Evolutionary conservation across 495 filamentous ascomycete genomes (phyloP).

Genomic region (Recurvomyces mirabilis): DNA sequence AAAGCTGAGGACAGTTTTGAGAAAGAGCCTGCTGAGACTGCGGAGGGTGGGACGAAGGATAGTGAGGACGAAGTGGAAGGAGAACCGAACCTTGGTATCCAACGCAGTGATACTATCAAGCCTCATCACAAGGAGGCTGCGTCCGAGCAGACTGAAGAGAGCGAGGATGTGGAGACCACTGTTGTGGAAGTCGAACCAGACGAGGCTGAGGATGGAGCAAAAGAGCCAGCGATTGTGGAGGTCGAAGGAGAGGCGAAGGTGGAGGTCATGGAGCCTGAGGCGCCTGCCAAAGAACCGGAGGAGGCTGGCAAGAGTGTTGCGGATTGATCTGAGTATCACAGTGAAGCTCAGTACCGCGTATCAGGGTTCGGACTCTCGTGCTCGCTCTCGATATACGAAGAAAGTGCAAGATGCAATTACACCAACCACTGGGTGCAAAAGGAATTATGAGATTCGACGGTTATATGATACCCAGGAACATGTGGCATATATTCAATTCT

Average conservation of each 20-base stretch:
- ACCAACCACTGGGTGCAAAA: too few species aligned
- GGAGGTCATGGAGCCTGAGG: slow-evolving; percentile 4
- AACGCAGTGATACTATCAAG: not conserved
- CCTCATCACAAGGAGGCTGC: not conserved
- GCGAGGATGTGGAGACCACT: not conserved
- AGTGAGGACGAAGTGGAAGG: not conserved
- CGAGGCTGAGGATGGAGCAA: not conserved
- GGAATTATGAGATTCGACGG: too few species aligned
- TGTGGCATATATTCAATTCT: too few species aligned
- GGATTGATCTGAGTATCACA: slow-evolving; percentile 6
- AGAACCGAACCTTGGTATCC: not conserved
- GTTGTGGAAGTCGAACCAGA: not conserved
- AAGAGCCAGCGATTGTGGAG: not conserved
- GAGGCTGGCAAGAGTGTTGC: slow-evolving; percentile 10
- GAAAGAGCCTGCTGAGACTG: not conserved
- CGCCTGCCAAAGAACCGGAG: slow-evolving; percentile 1
- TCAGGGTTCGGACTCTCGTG: too few species aligned
- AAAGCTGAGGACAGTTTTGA: not conserved
- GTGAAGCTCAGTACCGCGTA: too few species aligned
- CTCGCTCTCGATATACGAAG: too few species aligned
- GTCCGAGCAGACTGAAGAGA: not conserved
- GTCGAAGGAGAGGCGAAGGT: not conserved
- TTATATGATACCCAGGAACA: too few species aligned
- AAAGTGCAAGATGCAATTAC: too few species aligned
- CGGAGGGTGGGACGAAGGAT: not conserved